phyloP scores from a whole-genome alignment of 306 rosid species.

The Quercus glauca region DNA sequence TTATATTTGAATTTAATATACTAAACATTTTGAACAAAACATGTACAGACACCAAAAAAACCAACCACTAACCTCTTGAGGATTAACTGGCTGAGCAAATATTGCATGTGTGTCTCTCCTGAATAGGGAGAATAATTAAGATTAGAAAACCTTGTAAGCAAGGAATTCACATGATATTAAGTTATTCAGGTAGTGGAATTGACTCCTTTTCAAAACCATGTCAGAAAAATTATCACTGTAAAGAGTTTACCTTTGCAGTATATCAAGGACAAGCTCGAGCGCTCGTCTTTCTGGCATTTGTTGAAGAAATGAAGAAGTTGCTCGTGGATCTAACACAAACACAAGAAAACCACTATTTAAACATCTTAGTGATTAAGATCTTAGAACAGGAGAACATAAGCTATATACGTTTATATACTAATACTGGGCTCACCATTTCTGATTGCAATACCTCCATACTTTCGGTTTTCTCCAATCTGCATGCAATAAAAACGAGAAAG shows the following conservation, averaged over 20 bases:
- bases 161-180: neutral
- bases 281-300: slow-evolving; percentile 11
- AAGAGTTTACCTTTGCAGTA: slow-evolving; percentile 28
- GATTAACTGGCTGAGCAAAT: slow-evolving; percentile 36
- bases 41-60: neutral
- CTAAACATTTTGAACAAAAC: neutral
- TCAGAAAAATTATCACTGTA: neutral
- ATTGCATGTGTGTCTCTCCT: slow-evolving; percentile 27
- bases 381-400: neutral
- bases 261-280: slow-evolving; percentile 32
- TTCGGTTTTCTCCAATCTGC: slow-evolving; percentile 21
- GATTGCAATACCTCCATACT: neutral
- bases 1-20: neutral
- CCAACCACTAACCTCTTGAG: slow-evolving; percentile 25
- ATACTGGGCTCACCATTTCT: slow-evolving; percentile 20
- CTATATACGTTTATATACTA: neutral
- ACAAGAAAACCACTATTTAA: neutral
- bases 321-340: slow-evolving; percentile 19
- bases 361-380: neutral
- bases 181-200: neutral
- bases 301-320: neutral
- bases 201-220: neutral
- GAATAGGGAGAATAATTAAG: neutral
- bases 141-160: neutral
- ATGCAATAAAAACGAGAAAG: neutral